Evolutionary conservation across 2,329 filamentous ascomycete species (phyloP).

Genomic region (Claviceps cyperi): DNA sequence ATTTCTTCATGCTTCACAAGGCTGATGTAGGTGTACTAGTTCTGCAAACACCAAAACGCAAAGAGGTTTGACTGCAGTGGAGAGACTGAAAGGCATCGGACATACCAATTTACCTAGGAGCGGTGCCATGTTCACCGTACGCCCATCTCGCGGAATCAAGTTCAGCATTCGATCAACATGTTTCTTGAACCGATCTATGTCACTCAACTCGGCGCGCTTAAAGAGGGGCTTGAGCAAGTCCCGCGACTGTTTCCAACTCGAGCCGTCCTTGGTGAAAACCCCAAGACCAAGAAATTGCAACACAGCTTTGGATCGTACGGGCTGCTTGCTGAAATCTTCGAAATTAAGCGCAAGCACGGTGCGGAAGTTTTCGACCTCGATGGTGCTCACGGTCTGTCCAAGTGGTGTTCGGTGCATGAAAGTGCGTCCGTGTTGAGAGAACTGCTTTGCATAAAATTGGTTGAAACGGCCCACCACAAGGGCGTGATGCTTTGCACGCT

Average conservation of each 20-base stretch:
- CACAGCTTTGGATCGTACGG: background rate
- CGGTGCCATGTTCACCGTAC: slow-evolving; percentile 2
- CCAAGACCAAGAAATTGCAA: slow-evolving; percentile 3
- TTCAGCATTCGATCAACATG: slow-evolving; percentile 5
- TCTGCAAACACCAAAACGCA: background rate
- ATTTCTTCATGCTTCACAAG: background rate
- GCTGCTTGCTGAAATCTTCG: slow-evolving; percentile 3
- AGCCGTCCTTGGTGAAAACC: slow-evolving; percentile 4
- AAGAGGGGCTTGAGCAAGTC: slow-evolving; percentile 3
- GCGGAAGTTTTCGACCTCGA: slow-evolving; percentile 4
- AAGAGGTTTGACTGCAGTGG: background rate
- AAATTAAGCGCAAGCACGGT: slow-evolving; percentile 3
- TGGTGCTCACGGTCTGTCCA: slow-evolving; percentile 1
- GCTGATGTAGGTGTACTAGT: background rate
- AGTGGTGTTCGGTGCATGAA: slow-evolving; percentile 1
- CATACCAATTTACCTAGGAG: slow-evolving; percentile 4
- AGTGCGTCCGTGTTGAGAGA: slow-evolving; percentile 3
- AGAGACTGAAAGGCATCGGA: background rate
- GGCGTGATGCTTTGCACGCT: background rate
- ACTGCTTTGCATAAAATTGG: slow-evolving; percentile 2
- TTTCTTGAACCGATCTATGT: slow-evolving; percentile 4
- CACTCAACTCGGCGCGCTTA: slow-evolving; percentile 3
- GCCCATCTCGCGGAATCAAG: slow-evolving; percentile 1
- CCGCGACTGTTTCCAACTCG: slow-evolving; percentile 3
- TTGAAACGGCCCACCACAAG: slow-evolving; percentile 1